These are phyloP conservation scores for Clonostachys rhizophaga DNA, from an alignment of 2,329 filamentous ascomycete genomes.

Conservation along the genomic window DNA sequence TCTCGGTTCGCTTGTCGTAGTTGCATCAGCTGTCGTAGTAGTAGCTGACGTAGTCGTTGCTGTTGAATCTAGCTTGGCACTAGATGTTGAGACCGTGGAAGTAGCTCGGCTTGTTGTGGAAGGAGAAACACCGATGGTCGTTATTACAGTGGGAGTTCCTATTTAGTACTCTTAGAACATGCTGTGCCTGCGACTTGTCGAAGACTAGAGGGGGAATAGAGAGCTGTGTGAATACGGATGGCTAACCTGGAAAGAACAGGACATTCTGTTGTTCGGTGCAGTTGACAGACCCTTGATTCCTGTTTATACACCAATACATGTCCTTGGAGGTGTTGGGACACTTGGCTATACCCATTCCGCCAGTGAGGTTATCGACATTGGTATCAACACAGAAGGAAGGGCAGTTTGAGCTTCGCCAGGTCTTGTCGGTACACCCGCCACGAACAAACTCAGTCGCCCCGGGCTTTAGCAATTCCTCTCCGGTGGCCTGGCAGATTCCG, in stretches of 20 bases:
- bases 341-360: constrained; percentile 12
- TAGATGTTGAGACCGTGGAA: too few species aligned
- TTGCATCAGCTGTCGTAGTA: too few species aligned
- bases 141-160: too few species aligned
- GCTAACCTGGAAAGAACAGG: neutral
- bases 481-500: constrained; percentile 21
- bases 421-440: constrained; percentile 24
- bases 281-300: neutral
- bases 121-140: too few species aligned
- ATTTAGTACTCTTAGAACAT: too few species aligned
- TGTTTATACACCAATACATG: constrained; percentile 17
- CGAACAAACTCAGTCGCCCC: constrained; percentile 17
- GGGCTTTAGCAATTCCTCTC: constrained; percentile 9
- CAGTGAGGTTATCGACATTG: constrained; percentile 7
- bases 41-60: too few species aligned
- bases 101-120: too few species aligned
- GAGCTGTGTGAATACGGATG: too few species aligned
- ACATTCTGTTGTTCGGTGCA: neutral
- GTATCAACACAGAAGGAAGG: constrained; percentile 23
- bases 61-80: too few species aligned
- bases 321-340: constrained; percentile 5
- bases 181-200: too few species aligned
- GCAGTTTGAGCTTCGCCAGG: constrained; percentile 20
- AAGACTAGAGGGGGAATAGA: too few species aligned
- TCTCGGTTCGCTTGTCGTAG: too few species aligned